Evolutionary conservation across 805 yeast genomes (phyloP), one percentile per base, ranked within the genome.

Genomic region (Scheffersomyces spartinae): DNA sequence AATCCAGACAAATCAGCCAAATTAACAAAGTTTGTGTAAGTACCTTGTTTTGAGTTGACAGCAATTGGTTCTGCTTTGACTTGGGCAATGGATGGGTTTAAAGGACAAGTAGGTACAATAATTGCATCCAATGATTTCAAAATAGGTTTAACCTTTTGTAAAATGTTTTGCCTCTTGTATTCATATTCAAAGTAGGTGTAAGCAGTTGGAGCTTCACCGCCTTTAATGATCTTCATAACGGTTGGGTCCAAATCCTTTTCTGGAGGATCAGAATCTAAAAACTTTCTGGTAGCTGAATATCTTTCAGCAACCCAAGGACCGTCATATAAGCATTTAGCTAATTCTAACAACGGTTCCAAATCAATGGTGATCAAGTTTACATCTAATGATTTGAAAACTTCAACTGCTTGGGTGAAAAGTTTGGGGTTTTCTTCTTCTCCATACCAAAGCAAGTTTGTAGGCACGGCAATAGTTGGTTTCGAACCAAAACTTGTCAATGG

Each of bases 271-370:
- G 79, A 62, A 15, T 70, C 70, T 30, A 82, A 64, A 38, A 79
- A 80, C 21, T 78, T 82, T 39, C 71, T 68, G 18, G 74, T 70
- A 14, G 95, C 95, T 34, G 83, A 74, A 55, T 74, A 85, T 40
- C 98, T 71, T 58, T 88, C 98, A 13, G 93, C 83, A 7, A 88
- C 97, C 98, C 98, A 88, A n/a, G 97, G 81, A 31, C 98, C 98
- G 45, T 88, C 96, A 48, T 88, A 88, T 18, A 88, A 64, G 45
- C 91, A 81, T 39, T 71, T 71, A 10, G 97, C 98, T 30, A 88
- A 63, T 18, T 79, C 80, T 33, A 82, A 60, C 20, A 88, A 60
- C 4, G 85, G 81, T 10, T 75, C 51, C 47, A 88, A 86, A 52
- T 84, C 86, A 21, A 75, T 49, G 7, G 73, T 57, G 13, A 70